Percentiles rank a stretch among this genome's conserved stretches.
phyloP scores from a whole-genome alignment of 2,329 filamentous ascomycete species.

The Rhytidhysteron rufulum region DNA sequence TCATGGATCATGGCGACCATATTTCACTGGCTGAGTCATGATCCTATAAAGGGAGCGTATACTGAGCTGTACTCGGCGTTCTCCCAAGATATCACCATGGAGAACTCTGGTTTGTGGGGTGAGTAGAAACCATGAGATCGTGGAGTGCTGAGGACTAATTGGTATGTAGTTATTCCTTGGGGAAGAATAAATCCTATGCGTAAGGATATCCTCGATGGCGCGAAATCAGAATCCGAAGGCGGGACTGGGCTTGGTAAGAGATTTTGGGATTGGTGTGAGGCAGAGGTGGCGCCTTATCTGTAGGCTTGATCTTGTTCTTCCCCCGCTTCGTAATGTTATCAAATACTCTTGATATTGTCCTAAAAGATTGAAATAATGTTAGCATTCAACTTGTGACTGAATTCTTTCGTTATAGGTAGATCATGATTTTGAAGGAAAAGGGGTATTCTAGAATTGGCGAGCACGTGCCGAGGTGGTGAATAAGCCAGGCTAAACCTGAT shows the following conservation, averaged over 20 bases:
- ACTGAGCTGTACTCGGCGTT: not conserved
- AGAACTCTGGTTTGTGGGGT: constrained; percentile 5
- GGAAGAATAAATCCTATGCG: constrained; percentile 28
- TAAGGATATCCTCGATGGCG: constrained; percentile 22
- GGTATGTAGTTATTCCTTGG: constrained; percentile 49
- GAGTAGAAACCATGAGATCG: no score
- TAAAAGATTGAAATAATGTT: no score
- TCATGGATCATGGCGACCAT: not conserved
- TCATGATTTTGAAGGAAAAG: no score
- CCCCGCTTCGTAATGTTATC: no score
- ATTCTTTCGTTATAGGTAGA: no score
- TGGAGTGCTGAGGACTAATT: no score
- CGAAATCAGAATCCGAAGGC: constrained; percentile 30
- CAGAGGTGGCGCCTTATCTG: constrained; percentile 13
- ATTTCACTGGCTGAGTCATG: not conserved
- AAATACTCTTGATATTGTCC: no score
- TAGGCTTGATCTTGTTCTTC: constrained; percentile 4
- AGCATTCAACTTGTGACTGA: no score
- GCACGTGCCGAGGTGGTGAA: no score
- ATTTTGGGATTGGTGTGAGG: constrained; percentile 47
- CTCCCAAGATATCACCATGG: not conserved
- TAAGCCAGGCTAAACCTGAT: no score
- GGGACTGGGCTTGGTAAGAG: constrained; percentile 35
- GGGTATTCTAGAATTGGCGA: no score
- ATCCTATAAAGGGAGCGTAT: not conserved